Base-by-base conservation (phyloP, 2,329 filamentous ascomycete species). In the Dendryphion nanum region DNA sequence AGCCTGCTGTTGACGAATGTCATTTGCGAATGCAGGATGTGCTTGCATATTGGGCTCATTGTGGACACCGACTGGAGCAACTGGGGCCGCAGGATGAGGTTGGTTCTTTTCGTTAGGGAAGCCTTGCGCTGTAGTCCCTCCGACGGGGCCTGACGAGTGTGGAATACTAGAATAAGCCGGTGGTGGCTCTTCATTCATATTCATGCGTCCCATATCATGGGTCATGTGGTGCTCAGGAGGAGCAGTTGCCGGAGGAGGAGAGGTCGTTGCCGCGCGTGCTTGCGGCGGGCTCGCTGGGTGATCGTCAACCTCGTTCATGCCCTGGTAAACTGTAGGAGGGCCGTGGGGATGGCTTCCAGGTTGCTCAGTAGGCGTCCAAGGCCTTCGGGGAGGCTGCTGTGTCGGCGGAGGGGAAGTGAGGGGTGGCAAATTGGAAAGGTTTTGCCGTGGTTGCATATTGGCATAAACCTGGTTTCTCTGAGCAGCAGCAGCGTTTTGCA, bases 341-440 rank as follows among this genome's bases (percentile, higher is more conserved):
- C 90, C 90, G 69, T 95, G 89, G 4, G 89, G 88, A 36, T 89
- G 85, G 45, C 83, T 84, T 20, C 89, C 89, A 1, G 90, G 89
- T 40, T 83, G 78, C 63, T 98, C 93, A 3, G 93, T 97, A 1
- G 93, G 93, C 7, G 91, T 97, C 93, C 91, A 97, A 19, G 90
- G 90, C 33, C 91, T 78, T 18, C 75, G 61, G 24, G 69, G 61
- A 20, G 65, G 73, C 32, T 67, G 65, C 10, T 33, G 32, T 41
- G 66, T 67, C 47, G 53, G 50, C 4, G 31, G 32, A 12, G 38
- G 38, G 12, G 24, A 24, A 16, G 32, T 26, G 19, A 26, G 31
- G 24, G 57, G 61, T 49, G 57, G 55, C 21, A 71, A 70, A 38
- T 71, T 69, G 37, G 75, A 71, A 23, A 75, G 71, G 16, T 76